These are phyloP conservation scores for Bullera alba DNA, from an alignment of 768 basidiomycete genomes.

Conservation along the genomic window DNA sequence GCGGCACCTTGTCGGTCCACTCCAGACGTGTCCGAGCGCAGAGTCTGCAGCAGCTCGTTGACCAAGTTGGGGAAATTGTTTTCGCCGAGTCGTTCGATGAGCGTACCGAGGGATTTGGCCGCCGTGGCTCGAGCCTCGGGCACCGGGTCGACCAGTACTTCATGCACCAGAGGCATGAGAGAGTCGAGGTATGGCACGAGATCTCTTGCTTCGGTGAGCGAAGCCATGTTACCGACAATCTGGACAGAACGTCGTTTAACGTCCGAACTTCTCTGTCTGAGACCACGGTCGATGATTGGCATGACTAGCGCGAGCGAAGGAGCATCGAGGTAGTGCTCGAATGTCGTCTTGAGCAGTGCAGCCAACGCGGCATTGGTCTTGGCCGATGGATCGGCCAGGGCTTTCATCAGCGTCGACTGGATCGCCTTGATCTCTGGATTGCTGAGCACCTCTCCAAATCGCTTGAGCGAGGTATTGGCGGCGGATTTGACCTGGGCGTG, in stretches of 20 bases:
- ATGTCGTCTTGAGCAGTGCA: conserved; percentile 85
- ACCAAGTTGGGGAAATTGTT: conserved; percentile 91
- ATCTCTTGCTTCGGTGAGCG: conserved; percentile 53
- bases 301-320: conserved; percentile 94
- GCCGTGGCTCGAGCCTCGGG: conserved; percentile 96
- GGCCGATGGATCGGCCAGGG: conserved; percentile 78
- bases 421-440: conserved; percentile 94
- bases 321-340: conserved; percentile 96
- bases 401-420: conserved; percentile 82
- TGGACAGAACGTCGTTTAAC: conserved; percentile 92
- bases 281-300: conserved; percentile 87
- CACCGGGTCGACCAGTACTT: conserved; percentile 90
- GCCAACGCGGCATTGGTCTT: conserved; percentile 80
- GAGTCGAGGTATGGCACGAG: conserved; percentile 89
- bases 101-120: conserved; percentile 87
- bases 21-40: conserved; percentile 87
- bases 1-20: conserved; percentile 97
- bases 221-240: conserved; percentile 85
- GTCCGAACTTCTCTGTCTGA: conserved; percentile 85
- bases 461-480: conserved; percentile 91
- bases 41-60: conserved; percentile 72
- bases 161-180: conserved; percentile 81
- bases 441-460: conserved; percentile 95
- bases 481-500: conserved; percentile 90
- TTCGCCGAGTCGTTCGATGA: conserved; percentile 95